phyloP scores from a whole-genome alignment of 164 flowering plant species.

The Tetracentron sinense region DNA sequence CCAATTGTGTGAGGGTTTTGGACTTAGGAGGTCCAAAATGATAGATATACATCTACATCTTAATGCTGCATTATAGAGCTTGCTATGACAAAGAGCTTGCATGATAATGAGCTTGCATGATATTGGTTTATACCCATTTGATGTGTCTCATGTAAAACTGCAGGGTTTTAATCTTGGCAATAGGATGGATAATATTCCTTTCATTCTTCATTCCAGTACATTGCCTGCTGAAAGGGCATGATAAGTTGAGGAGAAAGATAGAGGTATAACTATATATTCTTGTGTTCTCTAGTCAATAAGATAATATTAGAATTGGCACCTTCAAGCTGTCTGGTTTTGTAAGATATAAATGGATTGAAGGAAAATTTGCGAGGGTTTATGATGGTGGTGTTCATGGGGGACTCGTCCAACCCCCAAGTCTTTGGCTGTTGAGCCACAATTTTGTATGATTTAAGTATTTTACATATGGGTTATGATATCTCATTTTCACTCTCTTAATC shows the following conservation, averaged over 20 bases:
- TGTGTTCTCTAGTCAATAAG: no score
- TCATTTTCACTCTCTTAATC: no score
- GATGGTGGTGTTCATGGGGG: no score
- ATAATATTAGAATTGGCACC: no score
- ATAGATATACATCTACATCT: background rate
- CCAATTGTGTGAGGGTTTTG: no score
- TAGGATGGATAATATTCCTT: constrained; percentile 91
- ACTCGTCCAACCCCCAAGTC: no score
- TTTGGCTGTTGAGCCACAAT: no score
- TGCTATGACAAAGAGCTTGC: background rate
- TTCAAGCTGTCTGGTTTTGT: no score
- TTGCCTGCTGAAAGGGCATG: constrained; percentile 61
- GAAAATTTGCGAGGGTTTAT: background rate
- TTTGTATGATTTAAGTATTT: no score
- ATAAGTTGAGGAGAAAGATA: constrained; percentile 62
- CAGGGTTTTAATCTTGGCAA: constrained; percentile 71
- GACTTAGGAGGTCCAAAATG: no score
- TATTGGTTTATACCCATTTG: background rate
- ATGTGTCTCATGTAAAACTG: constrained; percentile 12
- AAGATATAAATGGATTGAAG: background rate
- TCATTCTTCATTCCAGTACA: constrained; percentile 78
- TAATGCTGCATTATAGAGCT: background rate
- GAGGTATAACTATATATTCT: constrained; percentile 46
- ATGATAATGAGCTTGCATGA: background rate
- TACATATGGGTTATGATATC: no score